Evolutionary conservation across 352 stramenopile genomes (phyloP).

Genomic region (Phytophthora macrochlamydospora): DNA sequence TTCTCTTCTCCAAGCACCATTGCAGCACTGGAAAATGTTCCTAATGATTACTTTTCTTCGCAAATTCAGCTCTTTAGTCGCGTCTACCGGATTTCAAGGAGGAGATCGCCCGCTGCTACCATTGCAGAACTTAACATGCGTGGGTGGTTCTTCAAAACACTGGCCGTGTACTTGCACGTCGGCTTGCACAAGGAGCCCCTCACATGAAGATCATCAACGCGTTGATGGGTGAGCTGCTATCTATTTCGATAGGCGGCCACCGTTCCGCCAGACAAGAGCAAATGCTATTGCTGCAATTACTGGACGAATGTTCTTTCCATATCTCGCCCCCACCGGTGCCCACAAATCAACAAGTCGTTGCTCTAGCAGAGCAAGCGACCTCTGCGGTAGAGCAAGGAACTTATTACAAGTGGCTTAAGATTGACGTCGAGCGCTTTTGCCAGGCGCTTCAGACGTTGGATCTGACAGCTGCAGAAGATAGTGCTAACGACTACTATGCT

Average conservation of each 20-base stretch:
- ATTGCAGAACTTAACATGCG: conserved; percentile 78
- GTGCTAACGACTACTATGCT: conserved; percentile 42
- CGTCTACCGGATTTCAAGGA: conserved; percentile 47
- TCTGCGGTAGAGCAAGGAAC: conserved; percentile 52
- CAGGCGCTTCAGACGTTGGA: conserved; percentile 64
- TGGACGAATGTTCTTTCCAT: conserved; percentile 71
- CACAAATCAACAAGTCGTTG: conserved; percentile 71
- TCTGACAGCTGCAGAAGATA: conserved; percentile 44
- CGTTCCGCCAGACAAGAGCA: conserved; percentile 47
- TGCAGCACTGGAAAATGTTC: conserved; percentile 60
- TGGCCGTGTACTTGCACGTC: conserved; percentile 82
- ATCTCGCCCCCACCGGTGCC: conserved; percentile 64
- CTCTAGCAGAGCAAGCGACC: conserved; percentile 70
- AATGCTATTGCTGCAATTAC: conserved; percentile 72
- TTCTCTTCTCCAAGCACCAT: conserved; percentile 66
- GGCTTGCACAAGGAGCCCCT: conserved; percentile 70
- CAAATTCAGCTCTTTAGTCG: conserved; percentile 69
- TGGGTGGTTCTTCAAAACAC: conserved; percentile 83
- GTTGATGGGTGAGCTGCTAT: conserved; percentile 61
- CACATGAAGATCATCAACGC: conserved; percentile 74
- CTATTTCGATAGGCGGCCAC: conserved; percentile 24
- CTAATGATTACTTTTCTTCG: conserved; percentile 68
- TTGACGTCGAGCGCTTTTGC: conserved; percentile 79
- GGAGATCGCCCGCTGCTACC: conserved; percentile 38
- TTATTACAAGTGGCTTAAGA: conserved; percentile 85